Percentiles rank a stretch among this genome's conserved stretches.
phyloP scores from a whole-genome alignment of 805 yeast genomes.

The Metschnikowia arizonensis region DNA sequence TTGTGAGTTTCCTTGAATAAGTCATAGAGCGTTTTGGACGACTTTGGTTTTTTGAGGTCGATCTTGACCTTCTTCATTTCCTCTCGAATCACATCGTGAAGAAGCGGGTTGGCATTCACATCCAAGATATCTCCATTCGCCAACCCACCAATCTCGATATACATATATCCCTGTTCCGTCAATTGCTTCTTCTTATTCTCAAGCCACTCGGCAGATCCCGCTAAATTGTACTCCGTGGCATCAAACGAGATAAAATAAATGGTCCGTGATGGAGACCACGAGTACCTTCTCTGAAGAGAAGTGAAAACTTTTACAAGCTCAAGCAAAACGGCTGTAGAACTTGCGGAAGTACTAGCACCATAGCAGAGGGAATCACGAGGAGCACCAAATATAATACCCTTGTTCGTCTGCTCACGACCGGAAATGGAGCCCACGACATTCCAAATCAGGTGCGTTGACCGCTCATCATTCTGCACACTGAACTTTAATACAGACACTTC shows the following conservation, averaged over 20 bases:
- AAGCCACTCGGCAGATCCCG: slow-evolving; percentile 80
- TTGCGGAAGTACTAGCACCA: slow-evolving; percentile 69
- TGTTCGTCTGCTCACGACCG: slow-evolving; percentile 75
- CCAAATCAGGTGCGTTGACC: slow-evolving; percentile 65
- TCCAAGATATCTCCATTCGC: slow-evolving; percentile 51
- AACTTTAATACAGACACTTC: slow-evolving; percentile 22
- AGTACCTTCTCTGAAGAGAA: slow-evolving; percentile 54
- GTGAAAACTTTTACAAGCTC: slow-evolving; percentile 70
- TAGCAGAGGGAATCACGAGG: slow-evolving; percentile 70
- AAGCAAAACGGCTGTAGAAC: slow-evolving; percentile 70
- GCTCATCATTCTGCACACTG: slow-evolving; percentile 35
- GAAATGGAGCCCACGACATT: slow-evolving; percentile 72
- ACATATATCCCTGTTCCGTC: slow-evolving; percentile 58
- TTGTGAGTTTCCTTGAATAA: slow-evolving; percentile 24
- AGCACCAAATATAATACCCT: slow-evolving; percentile 76
- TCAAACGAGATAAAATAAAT: slow-evolving; percentile 83
- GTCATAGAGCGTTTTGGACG: slow-evolving; percentile 24
- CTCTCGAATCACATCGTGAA: slow-evolving; percentile 46
- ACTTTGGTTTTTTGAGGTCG: slow-evolving; percentile 3
- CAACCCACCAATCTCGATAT: slow-evolving; percentile 70
- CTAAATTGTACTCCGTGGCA: slow-evolving; percentile 72
- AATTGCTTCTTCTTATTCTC: slow-evolving; percentile 53
- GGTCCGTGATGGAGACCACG: slow-evolving; percentile 82
- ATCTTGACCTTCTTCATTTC: slow-evolving; percentile 31
- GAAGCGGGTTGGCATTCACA: slow-evolving; percentile 61